Conservation (phyloP, 129 eudicot species). For the Helianthus annuus region DNA sequence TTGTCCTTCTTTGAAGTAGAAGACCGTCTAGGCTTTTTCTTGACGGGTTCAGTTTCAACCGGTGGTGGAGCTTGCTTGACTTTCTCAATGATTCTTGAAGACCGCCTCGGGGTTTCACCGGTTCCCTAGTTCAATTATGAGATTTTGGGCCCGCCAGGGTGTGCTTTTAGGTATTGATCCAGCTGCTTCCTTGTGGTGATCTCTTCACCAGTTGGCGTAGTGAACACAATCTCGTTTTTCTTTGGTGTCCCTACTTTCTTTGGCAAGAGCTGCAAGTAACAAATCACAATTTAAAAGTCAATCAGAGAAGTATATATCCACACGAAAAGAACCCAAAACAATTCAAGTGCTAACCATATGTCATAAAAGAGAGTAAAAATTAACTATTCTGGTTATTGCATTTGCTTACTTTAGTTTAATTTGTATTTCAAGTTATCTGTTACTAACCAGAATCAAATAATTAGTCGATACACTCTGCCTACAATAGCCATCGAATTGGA, state of each 20-base stretch:
- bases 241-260: constrained; percentile 76
- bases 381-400: not conserved
- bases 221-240: constrained; percentile 73
- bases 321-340: not conserved
- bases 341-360: not conserved
- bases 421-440: not conserved
- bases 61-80: constrained; percentile 49
- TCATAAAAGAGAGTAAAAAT: not conserved
- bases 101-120: constrained; percentile 81
- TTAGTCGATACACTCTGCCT: not conserved
- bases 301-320: not conserved
- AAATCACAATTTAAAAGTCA: not conserved
- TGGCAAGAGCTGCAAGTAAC: constrained; percentile 53
- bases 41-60: constrained; percentile 50
- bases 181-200: constrained; percentile 63
- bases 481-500: not conserved
- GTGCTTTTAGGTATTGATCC: constrained; percentile 72
- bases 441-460: constrained; percentile 3
- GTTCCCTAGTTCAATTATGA: constrained; percentile 80
- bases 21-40: constrained; percentile 47
- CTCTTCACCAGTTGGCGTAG: constrained; percentile 86
- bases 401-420: not conserved
- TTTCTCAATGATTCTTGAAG: constrained; percentile 74
- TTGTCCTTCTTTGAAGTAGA: constrained; percentile 49
- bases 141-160: constrained; percentile 74